These are phyloP conservation scores for Paramecium pentaurelia DNA, from an alignment of 73 alveolate genomes.

Conservation along the genomic window DNA sequence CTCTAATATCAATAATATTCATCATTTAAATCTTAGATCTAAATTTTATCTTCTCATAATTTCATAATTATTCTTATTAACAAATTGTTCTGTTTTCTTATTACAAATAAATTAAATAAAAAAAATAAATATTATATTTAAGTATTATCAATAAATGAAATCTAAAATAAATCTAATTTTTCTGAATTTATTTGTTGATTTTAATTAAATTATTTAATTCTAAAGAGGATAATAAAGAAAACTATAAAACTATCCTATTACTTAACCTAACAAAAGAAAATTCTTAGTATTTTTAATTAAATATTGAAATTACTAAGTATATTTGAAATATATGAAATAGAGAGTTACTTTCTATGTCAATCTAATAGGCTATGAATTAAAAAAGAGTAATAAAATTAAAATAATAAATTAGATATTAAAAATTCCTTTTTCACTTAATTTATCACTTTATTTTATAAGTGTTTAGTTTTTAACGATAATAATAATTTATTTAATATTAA, in stretches of 20 bases:
- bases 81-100: too few species aligned
- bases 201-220: too few species aligned
- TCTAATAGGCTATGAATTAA: background rate
- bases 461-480: background rate
- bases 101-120: too few species aligned
- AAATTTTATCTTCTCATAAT: too few species aligned
- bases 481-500: background rate
- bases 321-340: background rate
- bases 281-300: too few species aligned
- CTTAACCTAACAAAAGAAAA: background rate
- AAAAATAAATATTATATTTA: too few species aligned
- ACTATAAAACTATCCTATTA: background rate
- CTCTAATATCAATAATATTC: too few species aligned
- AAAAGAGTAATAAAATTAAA: background rate
- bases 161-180: background rate
- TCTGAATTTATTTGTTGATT: background rate
- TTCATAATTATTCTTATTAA: too few species aligned
- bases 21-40: too few species aligned
- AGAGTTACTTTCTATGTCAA: background rate
- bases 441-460: background rate
- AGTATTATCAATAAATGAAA: too few species aligned
- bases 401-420: background rate
- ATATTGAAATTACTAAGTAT: background rate
- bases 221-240: background rate
- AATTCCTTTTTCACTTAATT: background rate